Conservation (phyloP, 2,329 filamentous ascomycete species). For the Daldinia eschscholtzii region DNA sequence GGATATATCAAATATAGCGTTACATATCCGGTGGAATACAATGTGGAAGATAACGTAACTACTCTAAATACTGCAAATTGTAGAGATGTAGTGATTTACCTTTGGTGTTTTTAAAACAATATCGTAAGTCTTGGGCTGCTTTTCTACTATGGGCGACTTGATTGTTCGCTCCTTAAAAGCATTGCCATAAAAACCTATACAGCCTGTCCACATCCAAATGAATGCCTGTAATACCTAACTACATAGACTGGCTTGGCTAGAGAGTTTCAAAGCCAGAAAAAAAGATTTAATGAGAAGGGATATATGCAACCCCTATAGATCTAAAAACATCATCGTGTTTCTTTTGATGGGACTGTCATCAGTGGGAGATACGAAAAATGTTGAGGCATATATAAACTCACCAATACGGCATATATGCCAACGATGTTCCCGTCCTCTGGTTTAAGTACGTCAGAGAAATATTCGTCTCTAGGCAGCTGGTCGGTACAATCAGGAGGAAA, state of each 20-base stretch:
- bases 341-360: neutral
- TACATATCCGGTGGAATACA: neutral
- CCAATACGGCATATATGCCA: conserved; percentile 4
- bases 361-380: neutral
- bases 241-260: too few relatives aligned
- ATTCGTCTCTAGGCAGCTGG: neutral
- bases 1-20: neutral
- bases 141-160: too few relatives aligned
- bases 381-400: neutral
- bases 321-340: neutral
- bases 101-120: too few relatives aligned
- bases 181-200: too few relatives aligned
- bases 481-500: neutral
- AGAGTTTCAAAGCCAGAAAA: too few relatives aligned
- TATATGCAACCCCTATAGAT: neutral
- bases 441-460: conserved; percentile 3
- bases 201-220: too few relatives aligned
- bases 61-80: too few relatives aligned
- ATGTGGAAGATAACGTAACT: neutral
- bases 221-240: too few relatives aligned
- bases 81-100: too few relatives aligned
- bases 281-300: neutral
- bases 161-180: too few relatives aligned
- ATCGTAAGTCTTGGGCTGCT: too few relatives aligned
- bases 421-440: neutral